phyloP scores from a whole-genome alignment of 2,329 filamentous ascomycete genomes.

The Periglandula ipomoeae region DNA sequence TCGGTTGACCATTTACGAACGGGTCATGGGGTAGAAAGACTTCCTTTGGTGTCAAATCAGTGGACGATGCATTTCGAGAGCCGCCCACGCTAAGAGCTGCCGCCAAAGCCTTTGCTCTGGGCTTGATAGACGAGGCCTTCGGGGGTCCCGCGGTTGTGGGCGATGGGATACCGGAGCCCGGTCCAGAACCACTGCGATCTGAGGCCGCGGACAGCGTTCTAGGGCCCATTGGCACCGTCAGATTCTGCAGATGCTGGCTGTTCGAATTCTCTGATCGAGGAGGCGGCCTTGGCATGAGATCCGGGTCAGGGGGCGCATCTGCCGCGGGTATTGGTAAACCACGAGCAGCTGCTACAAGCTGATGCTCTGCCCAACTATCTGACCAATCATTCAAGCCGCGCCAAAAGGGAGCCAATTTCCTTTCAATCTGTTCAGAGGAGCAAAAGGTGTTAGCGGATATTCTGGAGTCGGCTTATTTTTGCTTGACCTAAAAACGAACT shows the following conservation, averaged over 20 bases:
- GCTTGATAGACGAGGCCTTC: constrained; percentile 60
- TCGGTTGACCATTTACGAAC: constrained; percentile 85
- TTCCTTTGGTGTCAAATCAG: constrained; percentile 68
- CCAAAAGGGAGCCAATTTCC: constrained; percentile 91
- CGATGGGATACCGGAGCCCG: constrained; percentile 46
- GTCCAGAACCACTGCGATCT: constrained; percentile 54
- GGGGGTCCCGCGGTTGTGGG: constrained; percentile 29
- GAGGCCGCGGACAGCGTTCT: constrained; percentile 73
- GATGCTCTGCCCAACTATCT: constrained; percentile 84
- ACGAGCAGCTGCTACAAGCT: constrained; percentile 83
- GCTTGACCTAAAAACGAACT: constrained; percentile 12
- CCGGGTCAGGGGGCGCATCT: constrained; percentile 71
- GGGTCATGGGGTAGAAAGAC: constrained; percentile 72
- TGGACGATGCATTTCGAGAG: constrained; percentile 63
- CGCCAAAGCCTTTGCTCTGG: constrained; percentile 81
- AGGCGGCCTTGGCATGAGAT: constrained; percentile 39
- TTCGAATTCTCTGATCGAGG: constrained; percentile 38
- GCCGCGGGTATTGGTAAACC: constrained; percentile 76
- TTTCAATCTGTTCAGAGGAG: constrained; percentile 61
- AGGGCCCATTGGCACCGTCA: constrained; percentile 71
- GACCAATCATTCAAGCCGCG: constrained; percentile 83
- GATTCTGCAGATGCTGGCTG: constrained; percentile 51
- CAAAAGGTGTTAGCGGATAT: background rate
- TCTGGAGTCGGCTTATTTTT: constrained; percentile 11
- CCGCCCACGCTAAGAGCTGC: constrained; percentile 65